phyloP scores from a whole-genome alignment of 1,284 basidiomycete genomes.

The Neonothopanus nambi region DNA sequence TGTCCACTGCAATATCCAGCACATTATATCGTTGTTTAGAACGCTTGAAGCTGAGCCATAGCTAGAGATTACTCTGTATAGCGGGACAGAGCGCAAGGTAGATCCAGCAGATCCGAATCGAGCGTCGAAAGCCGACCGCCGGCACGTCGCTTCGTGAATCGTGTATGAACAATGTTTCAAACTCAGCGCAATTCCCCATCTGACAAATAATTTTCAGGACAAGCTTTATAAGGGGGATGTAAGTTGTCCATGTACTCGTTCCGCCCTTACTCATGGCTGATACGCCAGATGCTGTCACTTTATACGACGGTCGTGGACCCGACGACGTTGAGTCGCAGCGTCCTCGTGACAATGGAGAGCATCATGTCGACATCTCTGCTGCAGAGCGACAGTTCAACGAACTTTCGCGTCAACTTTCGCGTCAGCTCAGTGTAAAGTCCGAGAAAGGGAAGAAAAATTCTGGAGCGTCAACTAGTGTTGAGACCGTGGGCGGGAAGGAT shows the following conservation, averaged over 20 bases:
- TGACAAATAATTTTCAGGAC: too few species aligned
- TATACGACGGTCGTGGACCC: constrained; percentile 15
- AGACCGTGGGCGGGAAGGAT: constrained; percentile 12
- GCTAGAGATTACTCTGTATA: too few species aligned
- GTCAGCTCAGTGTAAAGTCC: background rate
- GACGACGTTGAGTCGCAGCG: constrained; percentile 8
- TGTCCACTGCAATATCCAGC: too few species aligned
- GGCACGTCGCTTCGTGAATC: background rate
- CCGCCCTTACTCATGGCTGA: constrained; percentile 15
- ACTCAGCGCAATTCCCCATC: too few species aligned
- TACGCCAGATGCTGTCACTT: constrained; percentile 18
- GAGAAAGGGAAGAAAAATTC: background rate
- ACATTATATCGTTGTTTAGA: too few species aligned
- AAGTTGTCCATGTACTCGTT: background rate
- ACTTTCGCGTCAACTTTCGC: constrained; percentile 16
- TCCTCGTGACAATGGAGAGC: background rate
- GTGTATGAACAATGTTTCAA: background rate
- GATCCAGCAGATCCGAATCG: too few species aligned
- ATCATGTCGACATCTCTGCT: constrained; percentile 15
- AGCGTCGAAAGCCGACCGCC: background rate
- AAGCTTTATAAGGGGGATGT: too few species aligned
- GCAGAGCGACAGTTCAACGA: constrained; percentile 18
- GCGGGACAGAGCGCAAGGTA: too few species aligned
- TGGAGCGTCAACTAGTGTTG: background rate
- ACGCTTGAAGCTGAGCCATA: too few species aligned